These are phyloP conservation scores for Pleurotus eryngii DNA, from an alignment of 768 basidiomycete species.

Conservation along the genomic window DNA sequence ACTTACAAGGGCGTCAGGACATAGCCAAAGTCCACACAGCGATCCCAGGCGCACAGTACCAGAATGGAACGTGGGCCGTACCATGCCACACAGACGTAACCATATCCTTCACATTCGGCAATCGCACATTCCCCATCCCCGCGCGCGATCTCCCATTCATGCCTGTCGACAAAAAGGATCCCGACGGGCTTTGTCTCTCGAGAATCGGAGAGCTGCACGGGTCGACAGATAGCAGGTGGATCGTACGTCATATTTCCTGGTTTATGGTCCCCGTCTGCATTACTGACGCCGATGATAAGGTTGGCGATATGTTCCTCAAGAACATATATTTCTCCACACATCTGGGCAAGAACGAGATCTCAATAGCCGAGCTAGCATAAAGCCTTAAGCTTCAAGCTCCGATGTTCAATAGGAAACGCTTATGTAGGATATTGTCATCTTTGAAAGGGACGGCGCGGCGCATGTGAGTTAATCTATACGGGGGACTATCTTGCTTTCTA, in stretches of 20 bases:
- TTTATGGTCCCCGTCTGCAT: constrained; percentile 7
- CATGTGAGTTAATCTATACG: too few relatives aligned
- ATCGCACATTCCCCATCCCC: constrained; percentile 51
- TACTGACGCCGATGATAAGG: constrained; percentile 14
- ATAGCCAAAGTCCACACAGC: constrained; percentile 33
- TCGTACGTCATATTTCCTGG: background rate
- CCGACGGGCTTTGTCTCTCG: constrained; percentile 13
- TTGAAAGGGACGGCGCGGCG: too few relatives aligned
- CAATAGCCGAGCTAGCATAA: constrained; percentile 52
- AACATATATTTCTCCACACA: constrained; percentile 73
- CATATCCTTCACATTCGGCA: constrained; percentile 49
- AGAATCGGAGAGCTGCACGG: background rate
- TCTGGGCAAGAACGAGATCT: constrained; percentile 52
- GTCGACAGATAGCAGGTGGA: background rate
- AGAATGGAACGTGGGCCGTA: constrained; percentile 47
- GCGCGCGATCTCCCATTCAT: constrained; percentile 62
- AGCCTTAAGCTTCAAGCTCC: background rate
- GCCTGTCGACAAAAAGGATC: constrained; percentile 46
- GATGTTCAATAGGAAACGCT: background rate
- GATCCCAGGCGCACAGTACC: constrained; percentile 39
- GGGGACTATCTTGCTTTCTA: too few relatives aligned
- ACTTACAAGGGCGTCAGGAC: background rate
- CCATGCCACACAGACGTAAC: constrained; percentile 41
- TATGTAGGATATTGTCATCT: too few relatives aligned
- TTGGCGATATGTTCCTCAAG: constrained; percentile 77